A percentile compares a stretch with the other conserved stretches of the same genome.
Conservation (phyloP, 2,329 filamentous ascomycete species). For the Tolypocladium pustulatum region DNA sequence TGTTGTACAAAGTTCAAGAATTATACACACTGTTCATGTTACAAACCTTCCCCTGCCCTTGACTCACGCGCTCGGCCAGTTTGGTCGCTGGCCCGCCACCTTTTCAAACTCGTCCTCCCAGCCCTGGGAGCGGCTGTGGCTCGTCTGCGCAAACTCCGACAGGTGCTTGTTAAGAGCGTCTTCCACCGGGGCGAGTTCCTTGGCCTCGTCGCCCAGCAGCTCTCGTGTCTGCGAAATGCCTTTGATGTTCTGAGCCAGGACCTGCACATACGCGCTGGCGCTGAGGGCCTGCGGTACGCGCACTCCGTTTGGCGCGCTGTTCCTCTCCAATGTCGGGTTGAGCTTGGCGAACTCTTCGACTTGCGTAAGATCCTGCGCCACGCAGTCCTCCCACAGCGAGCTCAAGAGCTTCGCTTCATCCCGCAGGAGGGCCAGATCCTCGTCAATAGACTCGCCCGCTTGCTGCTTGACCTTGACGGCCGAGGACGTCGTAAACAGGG, state of each 20-base stretch:
- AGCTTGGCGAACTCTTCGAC: conserved; percentile 14
- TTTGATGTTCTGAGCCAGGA: conserved; percentile 20
- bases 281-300: conserved; percentile 9
- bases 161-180: conserved; percentile 26
- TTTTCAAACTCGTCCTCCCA: conserved; percentile 16
- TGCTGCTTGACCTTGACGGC: conserved; percentile 14
- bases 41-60: neutral
- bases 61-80: conserved; percentile 11
- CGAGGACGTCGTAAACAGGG: conserved; percentile 18
- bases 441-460: conserved; percentile 12
- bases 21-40: conserved; percentile 8
- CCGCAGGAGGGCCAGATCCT: conserved; percentile 12
- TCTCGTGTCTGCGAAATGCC: conserved; percentile 35
- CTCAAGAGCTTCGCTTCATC: conserved; percentile 18
- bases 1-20: conserved; percentile 17
- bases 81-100: conserved; percentile 15
- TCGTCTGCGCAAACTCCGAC: conserved; percentile 15
- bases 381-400: conserved; percentile 14
- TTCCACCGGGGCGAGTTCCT: conserved; percentile 26
- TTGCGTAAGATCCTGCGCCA: conserved; percentile 8
- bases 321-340: conserved; percentile 10
- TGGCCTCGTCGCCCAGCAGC: conserved; percentile 21
- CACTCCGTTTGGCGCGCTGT: conserved; percentile 1
- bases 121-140: conserved; percentile 4
- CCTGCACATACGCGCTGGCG: conserved; percentile 15